phyloP scores from a whole-genome alignment of 208 protist species.

The Cochliopodium minus region DNA sequence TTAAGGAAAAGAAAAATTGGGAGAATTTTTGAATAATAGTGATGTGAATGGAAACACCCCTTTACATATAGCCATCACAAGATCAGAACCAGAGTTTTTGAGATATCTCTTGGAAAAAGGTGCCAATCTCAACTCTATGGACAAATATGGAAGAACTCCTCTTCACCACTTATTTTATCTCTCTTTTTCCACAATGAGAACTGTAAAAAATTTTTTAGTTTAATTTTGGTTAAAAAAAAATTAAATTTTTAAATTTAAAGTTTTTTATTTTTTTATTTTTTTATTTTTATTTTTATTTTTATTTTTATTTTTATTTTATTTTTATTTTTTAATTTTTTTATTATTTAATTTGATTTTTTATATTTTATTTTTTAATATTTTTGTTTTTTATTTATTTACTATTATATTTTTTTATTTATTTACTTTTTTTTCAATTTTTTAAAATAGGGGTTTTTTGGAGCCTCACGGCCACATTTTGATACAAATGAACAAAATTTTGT shows the following conservation, averaged over 20 bases:
- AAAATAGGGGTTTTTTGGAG: too few relatives aligned
- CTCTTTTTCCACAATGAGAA: neutral
- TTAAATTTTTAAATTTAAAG: slow-evolving; percentile 13
- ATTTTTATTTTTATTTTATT: neutral
- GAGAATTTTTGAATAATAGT: too few relatives aligned
- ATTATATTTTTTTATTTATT: slow-evolving; percentile 12
- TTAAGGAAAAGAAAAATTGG: too few relatives aligned
- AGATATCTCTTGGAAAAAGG: too few relatives aligned
- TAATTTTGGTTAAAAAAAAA: neutral
- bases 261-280: slow-evolving; percentile 9
- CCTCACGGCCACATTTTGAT: too few relatives aligned
- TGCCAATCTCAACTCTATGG: too few relatives aligned
- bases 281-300: slow-evolving; percentile 1
- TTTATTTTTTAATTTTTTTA: neutral
- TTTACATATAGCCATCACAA: too few relatives aligned
- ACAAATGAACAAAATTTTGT: too few relatives aligned
- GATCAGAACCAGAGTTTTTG: too few relatives aligned
- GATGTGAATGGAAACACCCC: too few relatives aligned
- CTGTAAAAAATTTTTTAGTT: neutral
- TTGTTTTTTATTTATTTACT: slow-evolving; percentile 11
- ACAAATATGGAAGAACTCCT: too few relatives aligned
- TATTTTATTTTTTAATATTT: neutral
- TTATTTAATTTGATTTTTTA: neutral
- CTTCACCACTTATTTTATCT: neutral
- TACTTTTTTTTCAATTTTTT: slow-evolving; percentile 14